A percentile compares a stretch with the other conserved stretches of the same genome.
Conservation (phyloP, 2,329 filamentous ascomycete genomes). For the Paramyrothecium sp. region DNA sequence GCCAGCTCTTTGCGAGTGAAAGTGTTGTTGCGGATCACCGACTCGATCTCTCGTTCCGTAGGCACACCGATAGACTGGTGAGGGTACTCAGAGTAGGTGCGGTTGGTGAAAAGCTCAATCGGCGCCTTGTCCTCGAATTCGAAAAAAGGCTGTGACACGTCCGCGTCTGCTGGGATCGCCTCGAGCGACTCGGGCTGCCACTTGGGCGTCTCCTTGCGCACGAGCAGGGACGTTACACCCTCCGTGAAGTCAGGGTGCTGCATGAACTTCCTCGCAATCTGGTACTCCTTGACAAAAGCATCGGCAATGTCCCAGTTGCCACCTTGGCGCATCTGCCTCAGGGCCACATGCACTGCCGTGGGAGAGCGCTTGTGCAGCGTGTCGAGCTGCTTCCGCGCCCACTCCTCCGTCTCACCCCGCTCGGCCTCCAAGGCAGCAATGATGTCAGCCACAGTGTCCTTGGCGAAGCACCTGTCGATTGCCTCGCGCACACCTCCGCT, state of each 20-base stretch:
- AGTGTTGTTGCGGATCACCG: constrained; percentile 36
- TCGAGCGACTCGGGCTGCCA: constrained; percentile 76
- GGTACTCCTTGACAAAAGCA: constrained; percentile 82
- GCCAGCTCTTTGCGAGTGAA: constrained; percentile 58
- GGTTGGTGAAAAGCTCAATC: constrained; percentile 60
- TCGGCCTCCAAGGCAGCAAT: constrained; percentile 62
- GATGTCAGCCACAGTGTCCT: constrained; percentile 68
- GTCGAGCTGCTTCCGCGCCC: constrained; percentile 75
- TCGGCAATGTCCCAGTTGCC: constrained; percentile 76
- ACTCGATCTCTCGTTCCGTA: constrained; percentile 60
- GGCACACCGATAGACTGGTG: constrained; percentile 70
- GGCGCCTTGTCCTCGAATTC: constrained; percentile 38
- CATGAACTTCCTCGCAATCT: constrained; percentile 88
- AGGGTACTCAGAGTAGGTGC: constrained; percentile 73
- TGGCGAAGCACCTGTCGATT: constrained; percentile 81
- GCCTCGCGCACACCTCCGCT: constrained; percentile 70
- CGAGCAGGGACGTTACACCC: constrained; percentile 80
- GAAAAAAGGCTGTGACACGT: constrained; percentile 70
- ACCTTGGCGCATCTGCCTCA: constrained; percentile 79
- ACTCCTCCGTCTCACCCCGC: constrained; percentile 55
- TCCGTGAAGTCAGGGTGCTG: constrained; percentile 85
- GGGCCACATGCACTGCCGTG: constrained; percentile 79
- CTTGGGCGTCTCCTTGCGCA: constrained; percentile 66
- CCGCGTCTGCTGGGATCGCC: constrained; percentile 56
- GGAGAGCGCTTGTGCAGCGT: constrained; percentile 80